Percentiles rank a stretch among this genome's conserved stretches.
These are phyloP conservation scores for Coffea eugenioides DNA, from an alignment of 257 asterid species.

Conservation along the genomic window DNA sequence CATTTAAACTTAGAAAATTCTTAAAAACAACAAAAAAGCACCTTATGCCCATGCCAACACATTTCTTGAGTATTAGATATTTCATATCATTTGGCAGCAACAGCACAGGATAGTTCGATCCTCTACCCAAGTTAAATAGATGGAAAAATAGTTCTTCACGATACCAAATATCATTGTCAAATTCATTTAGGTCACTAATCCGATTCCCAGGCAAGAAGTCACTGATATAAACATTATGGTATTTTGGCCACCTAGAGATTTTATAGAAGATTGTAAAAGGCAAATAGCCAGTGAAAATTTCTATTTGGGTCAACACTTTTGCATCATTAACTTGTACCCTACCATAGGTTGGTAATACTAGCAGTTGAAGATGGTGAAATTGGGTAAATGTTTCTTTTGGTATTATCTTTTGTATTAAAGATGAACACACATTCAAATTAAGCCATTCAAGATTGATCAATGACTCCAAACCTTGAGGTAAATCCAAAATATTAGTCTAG, in stretches of 20 bases:
- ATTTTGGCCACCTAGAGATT: too few relatives aligned
- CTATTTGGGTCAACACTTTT: too few relatives aligned
- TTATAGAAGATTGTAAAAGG: too few relatives aligned
- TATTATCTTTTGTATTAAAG: not conserved
- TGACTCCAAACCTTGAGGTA: conserved; percentile 8
- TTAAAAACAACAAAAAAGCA: conserved; percentile 24
- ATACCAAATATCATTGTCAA: too few relatives aligned
- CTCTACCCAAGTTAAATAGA: not conserved
- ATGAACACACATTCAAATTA: not conserved
- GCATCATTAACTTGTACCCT: not conserved
- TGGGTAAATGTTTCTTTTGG: not conserved
- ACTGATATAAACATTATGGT: too few relatives aligned
- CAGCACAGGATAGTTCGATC: not conserved
- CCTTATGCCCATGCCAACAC: not conserved
- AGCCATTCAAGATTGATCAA: too few relatives aligned
- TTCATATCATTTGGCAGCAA: conserved; percentile 27
- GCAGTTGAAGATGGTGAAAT: conserved; percentile 10
- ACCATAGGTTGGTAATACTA: not conserved
- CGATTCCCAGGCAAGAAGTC: not conserved
- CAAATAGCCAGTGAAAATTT: too few relatives aligned
- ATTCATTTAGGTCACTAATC: not conserved
- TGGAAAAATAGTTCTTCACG: too few relatives aligned
- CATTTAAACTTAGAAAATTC: not conserved
- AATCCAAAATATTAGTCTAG: not conserved
- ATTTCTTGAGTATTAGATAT: conserved; percentile 8